These are phyloP conservation scores for Plasmodium fragile DNA, from an alignment of 169 alveolate genomes.

Conservation along the genomic window DNA sequence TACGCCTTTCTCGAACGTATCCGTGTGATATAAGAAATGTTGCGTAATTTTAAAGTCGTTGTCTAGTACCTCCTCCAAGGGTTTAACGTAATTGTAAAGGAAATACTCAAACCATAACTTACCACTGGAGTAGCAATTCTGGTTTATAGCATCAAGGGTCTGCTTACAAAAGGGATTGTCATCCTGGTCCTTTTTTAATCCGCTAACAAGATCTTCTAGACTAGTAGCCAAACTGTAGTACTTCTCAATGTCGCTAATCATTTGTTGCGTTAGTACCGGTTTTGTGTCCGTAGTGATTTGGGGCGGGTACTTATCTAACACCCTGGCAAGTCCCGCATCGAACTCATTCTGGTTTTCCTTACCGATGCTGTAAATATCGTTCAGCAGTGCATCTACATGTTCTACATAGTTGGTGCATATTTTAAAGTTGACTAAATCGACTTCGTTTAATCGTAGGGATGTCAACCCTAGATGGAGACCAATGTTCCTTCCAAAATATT, in stretches of 20 bases:
- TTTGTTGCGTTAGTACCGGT: slow-evolving; percentile 40
- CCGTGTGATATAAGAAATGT: slow-evolving; percentile 39
- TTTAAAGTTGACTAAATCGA: slow-evolving; percentile 51
- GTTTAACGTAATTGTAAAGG: slow-evolving; percentile 42
- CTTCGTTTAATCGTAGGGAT: slow-evolving; percentile 44
- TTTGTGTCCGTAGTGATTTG: neutral
- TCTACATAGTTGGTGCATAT: slow-evolving; percentile 38
- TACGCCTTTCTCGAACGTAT: slow-evolving; percentile 68
- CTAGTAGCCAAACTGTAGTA: slow-evolving; percentile 29
- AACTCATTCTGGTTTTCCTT: slow-evolving; percentile 12
- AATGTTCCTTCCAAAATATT: slow-evolving; percentile 64
- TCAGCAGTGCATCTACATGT: slow-evolving; percentile 22
- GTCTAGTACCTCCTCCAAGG: slow-evolving; percentile 53
- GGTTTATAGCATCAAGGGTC: slow-evolving; percentile 11
- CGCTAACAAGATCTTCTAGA: slow-evolving; percentile 34
- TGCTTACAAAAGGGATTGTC: slow-evolving; percentile 22
- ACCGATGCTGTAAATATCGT: slow-evolving; percentile 26
- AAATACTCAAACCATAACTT: slow-evolving; percentile 58
- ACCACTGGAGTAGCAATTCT: slow-evolving; percentile 40
- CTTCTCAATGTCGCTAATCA: slow-evolving; percentile 36
- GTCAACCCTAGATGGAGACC: slow-evolving; percentile 67
- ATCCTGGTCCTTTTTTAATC: slow-evolving; percentile 23
- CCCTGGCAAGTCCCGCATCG: neutral
- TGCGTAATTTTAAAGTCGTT: slow-evolving; percentile 64
- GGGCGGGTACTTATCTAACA: slow-evolving; percentile 26